Evolutionary conservation across 2,329 filamentous ascomycete species (phyloP), one percentile per base, ranked within the genome.

Genomic region (Periconia macrospinosa): DNA sequence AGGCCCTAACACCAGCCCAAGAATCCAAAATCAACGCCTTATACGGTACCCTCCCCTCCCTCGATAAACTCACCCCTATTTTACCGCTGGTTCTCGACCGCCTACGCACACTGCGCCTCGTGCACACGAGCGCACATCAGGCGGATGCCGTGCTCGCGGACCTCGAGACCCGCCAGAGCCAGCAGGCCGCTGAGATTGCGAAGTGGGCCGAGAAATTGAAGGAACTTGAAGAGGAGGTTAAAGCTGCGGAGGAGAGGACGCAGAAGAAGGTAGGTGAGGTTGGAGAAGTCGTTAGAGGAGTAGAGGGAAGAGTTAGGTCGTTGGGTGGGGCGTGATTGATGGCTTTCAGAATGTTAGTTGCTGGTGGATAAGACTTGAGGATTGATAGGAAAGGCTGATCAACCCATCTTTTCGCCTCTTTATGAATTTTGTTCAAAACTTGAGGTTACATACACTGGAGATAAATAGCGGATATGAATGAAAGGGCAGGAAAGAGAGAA

Each of bases 21-120:
- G 83, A 86, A 41, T 83, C 90, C 49, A 96, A 96, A 72, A 89
- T 99, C 71, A 94, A 96, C 60, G 90, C 92, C 1, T 83, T 99
- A 6, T 97, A 97, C 74, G 89, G 90, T 1, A 90, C 91, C 2
- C 79, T 99, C 15, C 88, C 92, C 1, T 94, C 91, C 0, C 94
- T 99, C 54, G 92, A 96, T 74, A 89, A 83, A 52, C 81, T 99
- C 8, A 83, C 91, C 6, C 94, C 94, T 1, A 81, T 96, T 17
- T 81, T 99, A 3, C 93, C 94, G 1, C 85, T 91, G 6, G 80
- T 97, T 10, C 80, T 99, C 11, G 92, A 97, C 66, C 85, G 94
- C 23, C 78, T 99, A 47, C 84, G 92, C 53, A 95, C 91, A 9
- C 79, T 99, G 52, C 84, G 90, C 54, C 86, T 87, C 14, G 88